Conservation (phyloP, 2,329 filamentous ascomycete genomes). For the Dothiorella sarmentorum region DNA sequence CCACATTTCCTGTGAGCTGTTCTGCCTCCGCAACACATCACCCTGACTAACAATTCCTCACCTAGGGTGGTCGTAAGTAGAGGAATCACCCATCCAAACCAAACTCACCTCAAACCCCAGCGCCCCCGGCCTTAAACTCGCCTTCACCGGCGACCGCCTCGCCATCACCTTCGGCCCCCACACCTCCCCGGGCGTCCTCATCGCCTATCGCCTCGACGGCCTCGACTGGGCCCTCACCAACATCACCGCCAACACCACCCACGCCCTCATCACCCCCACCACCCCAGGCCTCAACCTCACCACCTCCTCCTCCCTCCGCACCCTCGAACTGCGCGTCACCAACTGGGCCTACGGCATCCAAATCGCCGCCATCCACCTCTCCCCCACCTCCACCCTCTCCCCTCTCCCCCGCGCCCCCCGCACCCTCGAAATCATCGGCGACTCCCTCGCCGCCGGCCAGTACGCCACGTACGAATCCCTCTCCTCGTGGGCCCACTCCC, state of each 20-base stretch:
- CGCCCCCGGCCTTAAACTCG: slow-evolving; percentile 54
- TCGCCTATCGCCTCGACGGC: slow-evolving; percentile 57
- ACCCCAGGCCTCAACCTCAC: slow-evolving; percentile 47
- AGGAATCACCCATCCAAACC: too few relatives aligned
- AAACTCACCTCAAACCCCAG: slow-evolving; percentile 31
- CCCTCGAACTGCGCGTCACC: slow-evolving; percentile 58
- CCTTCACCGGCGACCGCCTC: slow-evolving; percentile 52
- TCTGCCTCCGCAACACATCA: background rate
- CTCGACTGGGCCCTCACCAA: slow-evolving; percentile 62
- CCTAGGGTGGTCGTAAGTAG: slow-evolving; percentile 54
- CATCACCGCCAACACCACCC: slow-evolving; percentile 54
- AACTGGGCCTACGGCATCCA: slow-evolving; percentile 62
- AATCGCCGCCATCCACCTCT: slow-evolving; percentile 52
- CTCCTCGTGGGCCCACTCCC: slow-evolving; percentile 54
- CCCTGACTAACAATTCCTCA: background rate
- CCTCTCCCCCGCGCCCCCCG: slow-evolving; percentile 37
- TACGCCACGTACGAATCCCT: slow-evolving; percentile 58
- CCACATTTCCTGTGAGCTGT: slow-evolving; percentile 50
- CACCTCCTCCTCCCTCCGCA: slow-evolving; percentile 43
- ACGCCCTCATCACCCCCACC: slow-evolving; percentile 51
- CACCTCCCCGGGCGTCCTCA: slow-evolving; percentile 49
- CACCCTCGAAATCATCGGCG: slow-evolving; percentile 46
- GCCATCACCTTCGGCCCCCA: slow-evolving; percentile 54
- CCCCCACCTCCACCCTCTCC: slow-evolving; percentile 46
- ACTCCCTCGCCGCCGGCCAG: slow-evolving; percentile 53